phyloP scores from a whole-genome alignment of 192 early-diverging fungal genomes.

The Backusella parvicylindrica region DNA sequence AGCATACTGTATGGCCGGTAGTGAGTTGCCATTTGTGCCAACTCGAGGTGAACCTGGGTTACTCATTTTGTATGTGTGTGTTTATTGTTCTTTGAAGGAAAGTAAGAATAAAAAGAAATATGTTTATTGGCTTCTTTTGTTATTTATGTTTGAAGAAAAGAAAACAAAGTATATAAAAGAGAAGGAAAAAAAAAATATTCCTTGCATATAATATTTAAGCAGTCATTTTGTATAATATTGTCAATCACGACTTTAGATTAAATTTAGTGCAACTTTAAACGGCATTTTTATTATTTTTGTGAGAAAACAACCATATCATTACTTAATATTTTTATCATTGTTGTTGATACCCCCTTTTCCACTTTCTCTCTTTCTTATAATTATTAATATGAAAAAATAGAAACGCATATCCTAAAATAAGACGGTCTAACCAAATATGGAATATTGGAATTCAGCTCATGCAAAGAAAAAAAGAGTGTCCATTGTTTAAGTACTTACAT shows the following conservation, averaged over 20 bases:
- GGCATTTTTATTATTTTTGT: neutral
- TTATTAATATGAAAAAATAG: neutral
- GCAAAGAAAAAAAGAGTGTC: neutral
- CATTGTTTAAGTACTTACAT: neutral
- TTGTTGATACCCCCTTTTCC: too few species aligned
- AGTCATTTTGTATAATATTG: neutral
- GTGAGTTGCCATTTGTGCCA: neutral
- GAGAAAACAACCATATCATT: neutral
- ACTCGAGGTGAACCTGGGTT: slow-evolving; percentile 1
- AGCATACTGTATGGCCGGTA: neutral
- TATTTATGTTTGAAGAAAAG: neutral
- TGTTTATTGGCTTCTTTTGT: neutral
- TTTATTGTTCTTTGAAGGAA: neutral
- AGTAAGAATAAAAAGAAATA: neutral
- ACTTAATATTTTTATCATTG: too few species aligned
- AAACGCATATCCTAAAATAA: neutral
- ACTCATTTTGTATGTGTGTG: neutral
- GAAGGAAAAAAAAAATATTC: neutral
- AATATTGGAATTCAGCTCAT: neutral
- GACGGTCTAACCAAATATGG: neutral
- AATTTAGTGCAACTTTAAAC: neutral
- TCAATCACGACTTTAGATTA: neutral
- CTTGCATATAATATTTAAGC: neutral
- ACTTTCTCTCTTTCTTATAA: too few species aligned
- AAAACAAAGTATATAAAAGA: neutral